Conservation (phyloP, 495 filamentous ascomycete genomes). For the Delitschia confertaspora region DNA sequence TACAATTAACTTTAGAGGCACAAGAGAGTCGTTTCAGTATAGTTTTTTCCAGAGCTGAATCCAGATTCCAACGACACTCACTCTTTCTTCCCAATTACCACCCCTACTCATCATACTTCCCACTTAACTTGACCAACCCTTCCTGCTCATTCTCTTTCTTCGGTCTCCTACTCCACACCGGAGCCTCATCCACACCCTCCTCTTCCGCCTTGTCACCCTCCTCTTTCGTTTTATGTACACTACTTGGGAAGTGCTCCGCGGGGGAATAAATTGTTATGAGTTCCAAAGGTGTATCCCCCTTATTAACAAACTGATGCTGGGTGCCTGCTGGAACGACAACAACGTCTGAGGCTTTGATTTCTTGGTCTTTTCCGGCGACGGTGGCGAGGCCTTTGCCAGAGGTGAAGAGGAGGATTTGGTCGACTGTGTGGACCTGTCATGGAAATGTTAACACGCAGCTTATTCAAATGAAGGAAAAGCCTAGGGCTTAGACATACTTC, state of each 20-base stretch:
- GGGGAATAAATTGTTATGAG: conserved; percentile 55
- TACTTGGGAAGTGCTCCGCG: conserved; percentile 49
- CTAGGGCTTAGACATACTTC: conserved; percentile 37
- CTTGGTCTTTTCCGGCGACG: conserved; percentile 50
- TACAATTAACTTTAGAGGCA: no score
- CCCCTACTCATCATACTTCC: conserved; percentile 28
- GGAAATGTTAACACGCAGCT: background rate
- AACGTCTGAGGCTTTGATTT: conserved; percentile 50
- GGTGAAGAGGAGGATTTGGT: conserved; percentile 58
- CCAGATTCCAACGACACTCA: background rate
- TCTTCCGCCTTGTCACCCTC: conserved; percentile 54
- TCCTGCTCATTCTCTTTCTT: conserved; percentile 51
- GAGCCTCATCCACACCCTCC: conserved; percentile 51
- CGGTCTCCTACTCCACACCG: conserved; percentile 46
- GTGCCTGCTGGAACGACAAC: conserved; percentile 58
- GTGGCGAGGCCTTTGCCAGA: conserved; percentile 48
- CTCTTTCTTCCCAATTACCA: background rate
- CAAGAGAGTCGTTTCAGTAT: no score
- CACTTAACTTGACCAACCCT: conserved; percentile 42
- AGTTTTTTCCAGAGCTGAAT: no score
- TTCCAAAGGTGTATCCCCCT: conserved; percentile 44
- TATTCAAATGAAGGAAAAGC: background rate
- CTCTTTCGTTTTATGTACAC: conserved; percentile 54
- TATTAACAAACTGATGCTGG: conserved; percentile 60
- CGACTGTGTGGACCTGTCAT: conserved; percentile 43